These are phyloP conservation scores for Microdochium bolleyi DNA, from an alignment of 2,329 filamentous ascomycete genomes.

Conservation along the genomic window DNA sequence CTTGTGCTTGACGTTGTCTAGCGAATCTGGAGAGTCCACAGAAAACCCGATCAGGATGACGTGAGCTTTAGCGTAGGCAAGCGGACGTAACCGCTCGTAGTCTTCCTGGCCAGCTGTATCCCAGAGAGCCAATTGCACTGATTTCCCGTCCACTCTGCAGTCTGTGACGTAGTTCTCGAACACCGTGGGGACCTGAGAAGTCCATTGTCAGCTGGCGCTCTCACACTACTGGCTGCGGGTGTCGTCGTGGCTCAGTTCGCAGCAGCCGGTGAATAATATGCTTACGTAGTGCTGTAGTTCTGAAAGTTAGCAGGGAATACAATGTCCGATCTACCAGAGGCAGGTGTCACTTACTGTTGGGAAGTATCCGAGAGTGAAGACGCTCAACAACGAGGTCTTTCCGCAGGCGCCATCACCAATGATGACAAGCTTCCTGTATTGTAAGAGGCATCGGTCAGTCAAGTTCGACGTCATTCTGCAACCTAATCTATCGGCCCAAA, in stretches of 20 bases:
- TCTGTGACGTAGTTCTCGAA: constrained; percentile 99
- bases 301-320: constrained; percentile 16
- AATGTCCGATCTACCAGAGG: constrained; percentile 2
- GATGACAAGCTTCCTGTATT: constrained; percentile 22
- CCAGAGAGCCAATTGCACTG: constrained; percentile 96
- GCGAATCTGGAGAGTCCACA: constrained; percentile 87
- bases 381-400: constrained; percentile 93
- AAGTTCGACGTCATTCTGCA: too few species aligned
- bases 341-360: constrained; percentile 66
- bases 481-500: too few species aligned
- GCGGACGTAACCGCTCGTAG: constrained; percentile 87
- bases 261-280: constrained; percentile 3
- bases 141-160: constrained; percentile 95
- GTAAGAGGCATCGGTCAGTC: too few species aligned
- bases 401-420: constrained; percentile 71
- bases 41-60: constrained; percentile 95
- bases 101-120: constrained; percentile 99
- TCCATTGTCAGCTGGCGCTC: constrained; percentile 1
- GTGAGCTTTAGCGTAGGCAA: constrained; percentile 95
- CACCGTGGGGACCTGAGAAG: constrained; percentile 75
- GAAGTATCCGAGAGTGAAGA: constrained; percentile 97
- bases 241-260: constrained; percentile 2
- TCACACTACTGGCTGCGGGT: constrained; percentile 3
- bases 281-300: constrained; percentile 50
- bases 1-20: constrained; percentile 98